Evolutionary conservation across 345 rosid species (phyloP), one percentile per base, ranked within the genome.

Genomic region (Kernera saxatilis): DNA sequence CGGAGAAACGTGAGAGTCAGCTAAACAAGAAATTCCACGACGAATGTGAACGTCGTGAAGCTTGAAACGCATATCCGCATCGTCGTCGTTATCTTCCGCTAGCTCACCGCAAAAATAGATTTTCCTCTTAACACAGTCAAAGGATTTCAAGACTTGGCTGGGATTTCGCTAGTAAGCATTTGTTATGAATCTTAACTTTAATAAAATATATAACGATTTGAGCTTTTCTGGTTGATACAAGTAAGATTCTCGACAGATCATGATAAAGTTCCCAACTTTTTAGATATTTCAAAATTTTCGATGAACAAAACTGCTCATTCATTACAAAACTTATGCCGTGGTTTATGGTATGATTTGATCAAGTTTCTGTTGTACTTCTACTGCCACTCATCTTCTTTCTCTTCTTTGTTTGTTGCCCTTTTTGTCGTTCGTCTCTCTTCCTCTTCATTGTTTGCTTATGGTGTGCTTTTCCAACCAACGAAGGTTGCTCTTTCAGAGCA

Each of bases 401-500:
- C 83, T 65, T 86, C 76, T 77, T 84, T 2, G 51, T 11, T 49
- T 60, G 51, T 65, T 62, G 59, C 10, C 89, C 88, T 49, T 63
- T 78, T 57, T 79, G 83, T 72, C 77, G 84, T 66, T 86, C 86
- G 55, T 91, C 93, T 69, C 75, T 84, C 83, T 94, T 91, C 82
- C 97, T 84, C 88, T 94, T 91, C 88, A 91, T 91, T 74, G 87
- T 84, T 44, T 74, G 77, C 70, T 86, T 87, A 54, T 85, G 91
- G 65, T 88, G 90, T 29, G 95, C 74, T 40, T 78, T 82, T 3
- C 92, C 96, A 5, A 94, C 96, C 73, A 89, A 73, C 8, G 99
- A 91, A 6, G 97, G 97, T 55, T 89, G 96, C 27, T 94, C 96
- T 82, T 84, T 89, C 73, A 94, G 59, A 22, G 92, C 96, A 79